A percentile compares a stretch with the other conserved stretches of the same genome.
These are phyloP conservation scores for Cajanus cajan DNA, from an alignment of 306 rosid genomes.

Conservation along the genomic window DNA sequence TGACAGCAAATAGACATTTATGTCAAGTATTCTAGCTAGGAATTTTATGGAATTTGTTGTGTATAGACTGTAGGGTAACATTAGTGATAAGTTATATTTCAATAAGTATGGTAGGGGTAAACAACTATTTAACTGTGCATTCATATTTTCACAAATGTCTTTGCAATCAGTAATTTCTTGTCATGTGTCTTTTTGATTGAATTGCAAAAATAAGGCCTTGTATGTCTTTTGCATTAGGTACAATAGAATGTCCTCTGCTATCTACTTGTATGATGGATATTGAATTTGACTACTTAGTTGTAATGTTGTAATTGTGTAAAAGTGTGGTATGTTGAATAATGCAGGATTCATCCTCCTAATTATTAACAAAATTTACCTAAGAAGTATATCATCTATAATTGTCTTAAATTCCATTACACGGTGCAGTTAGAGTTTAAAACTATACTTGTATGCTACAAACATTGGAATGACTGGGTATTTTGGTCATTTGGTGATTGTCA, in stretches of 20 bases:
- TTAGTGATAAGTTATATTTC: not conserved
- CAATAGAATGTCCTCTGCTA: not conserved
- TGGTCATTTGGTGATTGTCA: not conserved
- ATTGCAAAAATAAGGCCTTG: not conserved
- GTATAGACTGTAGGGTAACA: not conserved
- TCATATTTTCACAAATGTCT: not conserved
- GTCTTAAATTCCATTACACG: not conserved
- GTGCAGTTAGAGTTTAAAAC: not conserved
- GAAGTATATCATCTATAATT: not conserved
- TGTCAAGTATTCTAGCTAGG: not conserved
- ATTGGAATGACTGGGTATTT: conserved; percentile 19
- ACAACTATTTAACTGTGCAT: not conserved
- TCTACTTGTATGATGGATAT: not conserved
- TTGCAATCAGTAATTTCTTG: not conserved
- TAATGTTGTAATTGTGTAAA: not conserved
- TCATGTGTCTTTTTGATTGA: not conserved
- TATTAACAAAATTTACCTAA: not conserved
- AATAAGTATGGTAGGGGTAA: not conserved
- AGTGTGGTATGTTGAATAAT: not conserved
- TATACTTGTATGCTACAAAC: not conserved
- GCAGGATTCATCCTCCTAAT: not conserved
- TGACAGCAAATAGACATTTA: not conserved
- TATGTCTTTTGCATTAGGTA: not conserved
- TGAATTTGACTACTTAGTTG: not conserved
- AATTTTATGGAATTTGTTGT: not conserved